Evolutionary conservation across 73 alveolate genomes (phyloP).

Genomic region (Paramecium primaurelia): DNA sequence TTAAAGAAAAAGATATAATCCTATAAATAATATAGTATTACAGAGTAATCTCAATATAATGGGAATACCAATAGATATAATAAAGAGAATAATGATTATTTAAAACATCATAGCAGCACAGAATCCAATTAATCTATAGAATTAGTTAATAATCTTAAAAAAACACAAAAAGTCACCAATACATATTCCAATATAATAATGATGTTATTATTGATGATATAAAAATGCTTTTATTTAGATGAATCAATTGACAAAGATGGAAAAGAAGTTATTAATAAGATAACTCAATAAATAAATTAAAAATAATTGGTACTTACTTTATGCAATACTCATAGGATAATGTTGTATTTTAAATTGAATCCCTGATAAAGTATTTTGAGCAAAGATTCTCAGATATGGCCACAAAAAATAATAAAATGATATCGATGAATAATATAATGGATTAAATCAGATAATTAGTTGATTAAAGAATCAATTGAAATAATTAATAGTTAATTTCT

Average conservation of each 20-base stretch:
- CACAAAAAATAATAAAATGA: neutral
- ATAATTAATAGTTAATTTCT: neutral
- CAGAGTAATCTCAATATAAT: neutral
- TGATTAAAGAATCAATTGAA: neutral
- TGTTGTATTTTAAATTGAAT: neutral
- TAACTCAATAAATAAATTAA: neutral
- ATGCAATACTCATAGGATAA: neutral
- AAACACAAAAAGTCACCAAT: neutral
- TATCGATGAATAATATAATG: neutral
- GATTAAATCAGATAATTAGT: neutral
- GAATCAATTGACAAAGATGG: slow-evolving; percentile 11
- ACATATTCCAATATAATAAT: neutral
- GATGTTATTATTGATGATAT: neutral
- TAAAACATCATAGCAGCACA: neutral
- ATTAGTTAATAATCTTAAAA: neutral
- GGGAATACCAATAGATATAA: neutral
- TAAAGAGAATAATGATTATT: neutral
- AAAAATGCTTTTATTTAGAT: slow-evolving; percentile 36
- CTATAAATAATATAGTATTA: neutral
- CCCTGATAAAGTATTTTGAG: neutral
- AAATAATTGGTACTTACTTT: neutral
- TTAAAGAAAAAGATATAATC: neutral
- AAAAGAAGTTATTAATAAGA: neutral
- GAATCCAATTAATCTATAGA: neutral
- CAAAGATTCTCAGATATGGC: neutral